These are phyloP conservation scores for Spathaspora sp. DNA, from an alignment of 1,139 yeast genomes.

Conservation along the genomic window DNA sequence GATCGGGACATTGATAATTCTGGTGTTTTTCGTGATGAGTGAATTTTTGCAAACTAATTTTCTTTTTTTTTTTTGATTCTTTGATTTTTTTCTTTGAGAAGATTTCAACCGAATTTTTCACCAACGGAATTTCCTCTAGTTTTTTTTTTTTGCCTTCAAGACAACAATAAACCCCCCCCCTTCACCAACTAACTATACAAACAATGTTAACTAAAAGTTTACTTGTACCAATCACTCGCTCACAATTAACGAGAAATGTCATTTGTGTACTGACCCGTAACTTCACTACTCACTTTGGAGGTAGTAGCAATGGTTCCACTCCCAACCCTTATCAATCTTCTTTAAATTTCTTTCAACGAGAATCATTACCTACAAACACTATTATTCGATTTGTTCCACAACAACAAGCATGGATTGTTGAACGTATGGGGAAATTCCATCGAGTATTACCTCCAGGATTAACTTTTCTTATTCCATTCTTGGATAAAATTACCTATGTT, in stretches of 20 bases:
- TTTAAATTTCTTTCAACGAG: constrained; percentile 64
- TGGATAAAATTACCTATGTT: constrained; percentile 78
- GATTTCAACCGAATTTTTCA: too few relatives aligned
- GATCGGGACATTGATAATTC: constrained; percentile 47
- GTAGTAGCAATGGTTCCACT: background rate
- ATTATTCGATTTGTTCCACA: constrained; percentile 80
- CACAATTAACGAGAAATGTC: background rate
- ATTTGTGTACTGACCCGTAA: background rate
- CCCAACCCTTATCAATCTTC: background rate
- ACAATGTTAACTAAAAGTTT: background rate
- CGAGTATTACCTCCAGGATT: constrained; percentile 76
- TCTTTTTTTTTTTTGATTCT: background rate
- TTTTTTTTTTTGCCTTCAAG: background rate
- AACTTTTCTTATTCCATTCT: constrained; percentile 67
- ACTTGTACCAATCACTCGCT: background rate
- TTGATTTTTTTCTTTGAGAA: too few relatives aligned
- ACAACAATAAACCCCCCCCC: background rate
- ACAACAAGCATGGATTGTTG: constrained; percentile 90
- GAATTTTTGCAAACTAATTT: background rate
- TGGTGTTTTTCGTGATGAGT: background rate
- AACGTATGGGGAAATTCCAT: constrained; percentile 85
- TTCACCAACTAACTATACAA: background rate
- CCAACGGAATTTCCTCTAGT: background rate
- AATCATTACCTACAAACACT: constrained; percentile 71
- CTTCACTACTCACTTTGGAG: background rate